phyloP scores from a whole-genome alignment of 2,329 filamentous ascomycete genomes.

The Zymoseptoria tritici region DNA sequence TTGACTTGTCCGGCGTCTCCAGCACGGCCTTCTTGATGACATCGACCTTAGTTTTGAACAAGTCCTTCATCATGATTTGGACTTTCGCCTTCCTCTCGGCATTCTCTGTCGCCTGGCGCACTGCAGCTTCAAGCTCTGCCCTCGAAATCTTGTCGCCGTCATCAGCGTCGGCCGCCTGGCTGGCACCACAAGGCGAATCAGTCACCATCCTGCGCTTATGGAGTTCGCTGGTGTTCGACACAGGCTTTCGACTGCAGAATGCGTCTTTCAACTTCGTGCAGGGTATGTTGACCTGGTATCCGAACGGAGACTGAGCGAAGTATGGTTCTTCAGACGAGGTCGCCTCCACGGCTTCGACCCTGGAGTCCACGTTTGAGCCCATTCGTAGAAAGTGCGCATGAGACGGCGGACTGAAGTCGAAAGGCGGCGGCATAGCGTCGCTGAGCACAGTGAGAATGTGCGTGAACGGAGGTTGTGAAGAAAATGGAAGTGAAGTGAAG shows the following conservation, averaged over 20 bases:
- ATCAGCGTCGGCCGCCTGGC: too few relatives aligned
- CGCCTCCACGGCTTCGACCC: background rate
- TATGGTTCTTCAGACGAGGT: background rate
- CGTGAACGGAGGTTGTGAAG: background rate
- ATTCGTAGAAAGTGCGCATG: background rate
- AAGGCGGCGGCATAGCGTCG: background rate
- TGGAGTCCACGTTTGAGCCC: background rate
- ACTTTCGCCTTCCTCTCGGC: conserved; percentile 53
- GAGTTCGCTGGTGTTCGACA: background rate
- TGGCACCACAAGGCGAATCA: too few relatives aligned
- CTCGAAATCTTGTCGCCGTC: background rate
- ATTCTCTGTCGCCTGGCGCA: conserved; percentile 29
- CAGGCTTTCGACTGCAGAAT: background rate
- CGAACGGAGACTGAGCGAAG: background rate
- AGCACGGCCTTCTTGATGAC: conserved; percentile 73
- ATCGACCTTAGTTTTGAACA: conserved; percentile 62
- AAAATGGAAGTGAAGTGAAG: background rate
- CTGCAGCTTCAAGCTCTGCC: conserved; percentile 20
- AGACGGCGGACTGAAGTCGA: background rate
- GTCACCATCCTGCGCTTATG: too few relatives aligned
- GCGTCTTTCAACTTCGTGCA: background rate
- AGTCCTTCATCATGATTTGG: conserved; percentile 64
- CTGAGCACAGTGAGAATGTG: background rate
- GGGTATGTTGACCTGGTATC: background rate
- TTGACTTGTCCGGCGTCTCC: conserved; percentile 75